A percentile compares a stretch with the other conserved stretches of the same genome.
Conservation (phyloP, 352 stramenopile species). For the Globisporangium perplexum region DNA sequence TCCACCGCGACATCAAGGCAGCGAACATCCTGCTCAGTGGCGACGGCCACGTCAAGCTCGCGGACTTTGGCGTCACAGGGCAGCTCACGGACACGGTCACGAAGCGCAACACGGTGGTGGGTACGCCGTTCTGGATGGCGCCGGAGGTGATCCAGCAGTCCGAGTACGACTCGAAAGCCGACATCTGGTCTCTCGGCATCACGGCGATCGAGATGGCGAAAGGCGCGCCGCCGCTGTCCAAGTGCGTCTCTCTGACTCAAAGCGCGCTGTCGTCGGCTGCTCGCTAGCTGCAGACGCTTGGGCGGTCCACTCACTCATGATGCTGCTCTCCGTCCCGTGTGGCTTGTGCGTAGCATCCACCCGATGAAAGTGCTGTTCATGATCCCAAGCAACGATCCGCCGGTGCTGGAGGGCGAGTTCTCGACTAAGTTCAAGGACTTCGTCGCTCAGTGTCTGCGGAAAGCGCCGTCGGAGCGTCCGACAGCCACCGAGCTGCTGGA, state of each 20-base stretch:
- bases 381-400: constrained; percentile 94
- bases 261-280: neutral
- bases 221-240: constrained; percentile 91
- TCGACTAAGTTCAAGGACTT: constrained; percentile 87
- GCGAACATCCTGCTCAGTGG: constrained; percentile 79
- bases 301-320: neutral
- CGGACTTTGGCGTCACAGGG: constrained; percentile 87
- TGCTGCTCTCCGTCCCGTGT: neutral
- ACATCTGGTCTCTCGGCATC: constrained; percentile 99
- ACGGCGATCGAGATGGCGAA: constrained; percentile 99
- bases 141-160: constrained; percentile 81
- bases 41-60: constrained; percentile 74
- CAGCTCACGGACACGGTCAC: constrained; percentile 97
- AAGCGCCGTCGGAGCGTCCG: constrained; percentile 78
- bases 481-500: constrained; percentile 77
- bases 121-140: constrained; percentile 98
- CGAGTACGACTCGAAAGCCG: constrained; percentile 95
- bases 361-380: constrained; percentile 99
- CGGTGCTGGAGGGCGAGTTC: constrained; percentile 74
- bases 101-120: constrained; percentile 97
- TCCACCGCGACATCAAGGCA: constrained; percentile 82
- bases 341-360: constrained; percentile 82
- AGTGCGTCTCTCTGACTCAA: constrained; percentile 49
- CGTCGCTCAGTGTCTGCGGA: constrained; percentile 84
- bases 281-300: neutral